A percentile compares a stretch with the other conserved stretches of the same genome.
These are phyloP conservation scores for Lathyrus oleraceus DNA, from an alignment of 306 rosid species.

Conservation along the genomic window DNA sequence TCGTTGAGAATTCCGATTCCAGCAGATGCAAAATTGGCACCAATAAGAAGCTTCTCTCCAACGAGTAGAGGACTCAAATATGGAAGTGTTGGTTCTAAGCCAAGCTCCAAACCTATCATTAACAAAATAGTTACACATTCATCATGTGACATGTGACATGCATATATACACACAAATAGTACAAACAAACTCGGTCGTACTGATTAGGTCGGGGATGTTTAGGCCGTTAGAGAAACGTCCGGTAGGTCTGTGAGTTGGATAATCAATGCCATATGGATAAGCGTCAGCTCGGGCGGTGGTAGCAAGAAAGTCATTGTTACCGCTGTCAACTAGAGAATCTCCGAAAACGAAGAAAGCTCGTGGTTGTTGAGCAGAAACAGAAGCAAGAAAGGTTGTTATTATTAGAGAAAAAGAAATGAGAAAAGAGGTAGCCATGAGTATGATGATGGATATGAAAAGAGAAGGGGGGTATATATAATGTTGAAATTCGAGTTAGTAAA, in stretches of 20 bases:
- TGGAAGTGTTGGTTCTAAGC: conserved; percentile 72
- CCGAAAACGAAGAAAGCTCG: conserved; percentile 86
- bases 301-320: conserved; percentile 80
- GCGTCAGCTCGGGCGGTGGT: conserved; percentile 85
- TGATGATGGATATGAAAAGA: too few relatives aligned
- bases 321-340: conserved; percentile 88
- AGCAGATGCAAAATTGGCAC: conserved; percentile 94
- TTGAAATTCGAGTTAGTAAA: not conserved
- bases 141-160: conserved; percentile 6
- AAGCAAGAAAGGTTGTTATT: conserved; percentile 30
- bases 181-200: conserved; percentile 35
- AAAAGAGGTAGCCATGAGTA: conserved; percentile 32
- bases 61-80: conserved; percentile 69
- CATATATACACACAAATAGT: not conserved
- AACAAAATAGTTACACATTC: not conserved
- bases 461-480: conserved; percentile 41
- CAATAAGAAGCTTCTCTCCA: conserved; percentile 62
- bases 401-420: conserved; percentile 5
- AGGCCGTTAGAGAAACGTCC: conserved; percentile 96
- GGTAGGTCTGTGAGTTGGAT: conserved; percentile 64
- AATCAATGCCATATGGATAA: conserved; percentile 85
- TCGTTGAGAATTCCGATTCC: conserved; percentile 93
- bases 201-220: conserved; percentile 80
- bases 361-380: conserved; percentile 40
- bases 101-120: conserved; percentile 65